These are phyloP conservation scores for Geotrichum reessii DNA, from an alignment of 1,139 yeast species.

Conservation along the genomic window DNA sequence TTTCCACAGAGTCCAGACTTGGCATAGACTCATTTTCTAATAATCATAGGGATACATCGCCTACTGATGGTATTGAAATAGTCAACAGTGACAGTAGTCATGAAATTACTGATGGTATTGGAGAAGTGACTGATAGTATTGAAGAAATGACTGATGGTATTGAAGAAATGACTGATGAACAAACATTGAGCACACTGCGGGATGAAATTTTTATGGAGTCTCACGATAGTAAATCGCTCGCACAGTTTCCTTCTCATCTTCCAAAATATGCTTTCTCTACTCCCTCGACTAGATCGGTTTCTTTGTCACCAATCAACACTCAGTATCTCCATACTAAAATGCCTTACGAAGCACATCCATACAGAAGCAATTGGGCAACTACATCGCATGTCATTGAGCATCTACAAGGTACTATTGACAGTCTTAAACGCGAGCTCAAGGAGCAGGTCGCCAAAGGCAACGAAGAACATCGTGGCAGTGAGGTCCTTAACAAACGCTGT, in stretches of 20 bases:
- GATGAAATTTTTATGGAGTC: conserved; percentile 19
- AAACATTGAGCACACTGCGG: conserved; percentile 7
- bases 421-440: conserved; percentile 26
- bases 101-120: conserved; percentile 15
- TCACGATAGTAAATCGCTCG: conserved; percentile 13
- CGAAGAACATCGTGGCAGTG: conserved; percentile 25
- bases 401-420: conserved; percentile 28
- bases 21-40: neutral
- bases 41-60: neutral
- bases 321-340: conserved; percentile 3
- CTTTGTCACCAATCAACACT: neutral
- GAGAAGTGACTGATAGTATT: conserved; percentile 9
- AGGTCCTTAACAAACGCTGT: conserved; percentile 26
- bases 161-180: conserved; percentile 2
- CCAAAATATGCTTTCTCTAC: conserved; percentile 11
- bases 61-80: conserved; percentile 5
- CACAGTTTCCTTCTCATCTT: conserved; percentile 17
- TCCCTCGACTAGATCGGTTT: neutral
- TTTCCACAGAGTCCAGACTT: neutral
- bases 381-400: conserved; percentile 28
- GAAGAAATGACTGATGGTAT: conserved; percentile 7
- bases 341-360: conserved; percentile 17
- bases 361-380: conserved; percentile 19
- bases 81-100: conserved; percentile 5
- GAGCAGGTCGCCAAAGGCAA: conserved; percentile 27